phyloP scores from a whole-genome alignment of 2,329 filamentous ascomycete species.

The Penicillium sp. region DNA sequence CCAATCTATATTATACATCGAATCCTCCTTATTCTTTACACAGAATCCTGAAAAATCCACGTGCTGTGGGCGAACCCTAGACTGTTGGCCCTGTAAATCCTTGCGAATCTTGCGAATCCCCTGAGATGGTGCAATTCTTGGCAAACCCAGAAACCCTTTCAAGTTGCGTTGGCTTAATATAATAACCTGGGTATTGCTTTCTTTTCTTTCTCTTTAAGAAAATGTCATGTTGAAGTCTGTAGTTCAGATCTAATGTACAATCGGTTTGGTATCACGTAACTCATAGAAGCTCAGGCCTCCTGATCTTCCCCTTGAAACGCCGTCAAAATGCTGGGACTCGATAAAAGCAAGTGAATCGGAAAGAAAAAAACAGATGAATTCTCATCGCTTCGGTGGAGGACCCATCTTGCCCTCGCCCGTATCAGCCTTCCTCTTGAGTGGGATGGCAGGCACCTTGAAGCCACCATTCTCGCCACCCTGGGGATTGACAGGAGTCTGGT shows the following conservation, averaged over 20 bases:
- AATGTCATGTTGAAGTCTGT: neutral
- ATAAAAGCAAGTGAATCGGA: conserved; percentile 5
- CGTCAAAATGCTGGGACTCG: conserved; percentile 15
- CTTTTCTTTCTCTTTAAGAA: neutral
- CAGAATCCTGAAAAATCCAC: neutral
- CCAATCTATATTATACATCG: neutral
- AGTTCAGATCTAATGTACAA: conserved; percentile 9
- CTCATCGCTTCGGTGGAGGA: conserved; percentile 36
- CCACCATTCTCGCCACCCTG: conserved; percentile 52
- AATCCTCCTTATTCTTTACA: neutral
- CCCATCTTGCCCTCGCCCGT: conserved; percentile 58
- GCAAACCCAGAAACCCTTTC: neutral
- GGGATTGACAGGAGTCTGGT: conserved; percentile 21
- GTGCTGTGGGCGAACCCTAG: neutral
- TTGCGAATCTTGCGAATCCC: neutral
- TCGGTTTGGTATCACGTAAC: conserved; percentile 17
- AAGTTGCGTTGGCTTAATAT: neutral
- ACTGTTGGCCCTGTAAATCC: neutral
- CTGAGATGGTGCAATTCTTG: conserved; percentile 1
- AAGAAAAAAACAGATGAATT: conserved; percentile 2
- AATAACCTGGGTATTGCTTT: neutral
- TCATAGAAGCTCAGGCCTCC: conserved; percentile 8
- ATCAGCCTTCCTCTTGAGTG: conserved; percentile 69
- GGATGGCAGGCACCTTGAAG: conserved; percentile 80
- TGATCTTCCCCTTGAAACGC: conserved; percentile 15